phyloP scores from a whole-genome alignment of 768 basidiomycete genomes.

The Amanita exitialis region DNA sequence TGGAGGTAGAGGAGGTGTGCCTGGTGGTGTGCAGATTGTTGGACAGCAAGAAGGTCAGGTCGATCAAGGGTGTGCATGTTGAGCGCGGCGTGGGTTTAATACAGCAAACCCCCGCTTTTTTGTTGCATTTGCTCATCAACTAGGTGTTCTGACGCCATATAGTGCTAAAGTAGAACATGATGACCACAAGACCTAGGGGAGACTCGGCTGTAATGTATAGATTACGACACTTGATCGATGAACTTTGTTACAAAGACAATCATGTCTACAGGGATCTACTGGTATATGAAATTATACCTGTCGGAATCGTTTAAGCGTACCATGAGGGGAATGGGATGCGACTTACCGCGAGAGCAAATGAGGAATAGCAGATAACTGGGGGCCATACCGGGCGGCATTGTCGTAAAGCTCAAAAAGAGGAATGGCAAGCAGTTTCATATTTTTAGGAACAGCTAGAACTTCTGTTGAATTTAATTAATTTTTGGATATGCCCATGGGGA shows the following conservation, averaged over 20 bases:
- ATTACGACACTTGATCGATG: neutral
- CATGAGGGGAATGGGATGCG: neutral
- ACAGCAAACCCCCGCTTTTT: too few relatives aligned
- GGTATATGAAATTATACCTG: slow-evolving; percentile 78
- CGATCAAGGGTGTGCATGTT: slow-evolving; percentile 22
- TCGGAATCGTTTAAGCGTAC: slow-evolving; percentile 7
- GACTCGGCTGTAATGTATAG: too few relatives aligned
- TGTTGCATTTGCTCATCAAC: too few relatives aligned
- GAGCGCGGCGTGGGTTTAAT: neutral
- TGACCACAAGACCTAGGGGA: too few relatives aligned
- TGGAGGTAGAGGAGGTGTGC: slow-evolving; percentile 35
- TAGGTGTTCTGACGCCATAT: too few relatives aligned
- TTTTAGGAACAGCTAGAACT: slow-evolving; percentile 93
- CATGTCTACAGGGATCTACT: slow-evolving; percentile 22
- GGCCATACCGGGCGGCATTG: slow-evolving; percentile 92
- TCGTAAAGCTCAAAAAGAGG: slow-evolving; percentile 97
- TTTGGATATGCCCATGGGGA: neutral
- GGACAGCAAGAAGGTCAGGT: slow-evolving; percentile 19
- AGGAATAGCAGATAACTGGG: slow-evolving; percentile 89
- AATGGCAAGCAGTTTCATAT: slow-evolving; percentile 97
- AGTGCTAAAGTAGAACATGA: too few relatives aligned
- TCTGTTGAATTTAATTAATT: slow-evolving; percentile 35
- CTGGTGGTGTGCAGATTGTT: slow-evolving; percentile 39
- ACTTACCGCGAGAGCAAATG: slow-evolving; percentile 77
- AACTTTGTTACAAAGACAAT: neutral